Conservation (phyloP, 2,329 filamentous ascomycete species). For the Colletotrichum sp. region DNA sequence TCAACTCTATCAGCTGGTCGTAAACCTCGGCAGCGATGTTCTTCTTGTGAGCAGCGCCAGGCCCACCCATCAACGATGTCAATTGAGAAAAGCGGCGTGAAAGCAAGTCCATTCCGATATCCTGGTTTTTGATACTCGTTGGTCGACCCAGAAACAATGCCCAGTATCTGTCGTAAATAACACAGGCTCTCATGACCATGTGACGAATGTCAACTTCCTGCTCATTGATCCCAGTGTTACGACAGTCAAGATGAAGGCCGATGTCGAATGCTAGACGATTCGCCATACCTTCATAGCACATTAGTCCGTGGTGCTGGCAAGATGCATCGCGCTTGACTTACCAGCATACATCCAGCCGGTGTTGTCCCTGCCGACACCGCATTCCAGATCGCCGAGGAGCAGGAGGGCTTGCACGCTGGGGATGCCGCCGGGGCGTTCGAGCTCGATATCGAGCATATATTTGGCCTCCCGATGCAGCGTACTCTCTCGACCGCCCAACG, state of each 20-base stretch:
- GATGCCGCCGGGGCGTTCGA: conserved; percentile 57
- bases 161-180: conserved; percentile 61
- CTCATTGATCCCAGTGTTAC: conserved; percentile 45
- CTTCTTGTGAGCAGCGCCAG: conserved; percentile 29
- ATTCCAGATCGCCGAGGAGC: conserved; percentile 57
- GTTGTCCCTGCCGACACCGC: conserved; percentile 57
- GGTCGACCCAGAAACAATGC: conserved; percentile 59
- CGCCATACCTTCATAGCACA: conserved; percentile 37
- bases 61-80: conserved; percentile 36
- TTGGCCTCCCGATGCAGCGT: conserved; percentile 59
- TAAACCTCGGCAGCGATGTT: conserved; percentile 44
- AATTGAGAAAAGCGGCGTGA: conserved; percentile 50
- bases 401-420: conserved; percentile 57
- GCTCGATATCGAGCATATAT: conserved; percentile 56
- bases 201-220: conserved; percentile 52
- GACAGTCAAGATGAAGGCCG: conserved; percentile 53
- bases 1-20: conserved; percentile 57
- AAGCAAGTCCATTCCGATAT: conserved; percentile 52
- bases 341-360: conserved; percentile 61
- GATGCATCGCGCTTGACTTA: conserved; percentile 31
- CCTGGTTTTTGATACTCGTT: conserved; percentile 57
- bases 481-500: conserved; percentile 52
- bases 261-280: conserved; percentile 51
- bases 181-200: conserved; percentile 56
- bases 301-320: conserved; percentile 22